These are phyloP conservation scores for Solanum dulcamara DNA, from an alignment of 257 asterid genomes.

Conservation along the genomic window DNA sequence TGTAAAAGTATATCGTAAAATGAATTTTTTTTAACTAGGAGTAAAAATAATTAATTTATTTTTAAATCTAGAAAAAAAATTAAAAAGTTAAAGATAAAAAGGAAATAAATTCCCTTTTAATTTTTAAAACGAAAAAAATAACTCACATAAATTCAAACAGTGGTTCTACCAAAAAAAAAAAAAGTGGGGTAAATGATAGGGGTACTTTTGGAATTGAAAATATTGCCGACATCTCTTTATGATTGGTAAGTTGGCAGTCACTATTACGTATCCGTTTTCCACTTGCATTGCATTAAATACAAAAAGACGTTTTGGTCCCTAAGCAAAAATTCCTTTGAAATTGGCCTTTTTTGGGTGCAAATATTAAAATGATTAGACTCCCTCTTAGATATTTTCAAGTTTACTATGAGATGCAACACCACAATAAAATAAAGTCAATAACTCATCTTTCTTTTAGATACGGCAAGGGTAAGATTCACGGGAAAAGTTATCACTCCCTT, in stretches of 20 bases:
- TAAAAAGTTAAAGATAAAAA: no score
- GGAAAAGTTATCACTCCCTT: no score
- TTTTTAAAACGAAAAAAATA: background rate
- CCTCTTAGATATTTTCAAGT: background rate
- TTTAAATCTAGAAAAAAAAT: background rate
- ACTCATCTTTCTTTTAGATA: no score
- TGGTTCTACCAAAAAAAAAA: no score
- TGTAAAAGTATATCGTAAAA: background rate
- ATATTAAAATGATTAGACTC: background rate
- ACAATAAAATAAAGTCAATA: background rate
- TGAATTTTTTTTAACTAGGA: background rate
- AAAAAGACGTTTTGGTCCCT: conserved; percentile 12
- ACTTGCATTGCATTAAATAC: background rate
- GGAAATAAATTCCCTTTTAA: background rate
- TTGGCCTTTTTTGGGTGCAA: background rate
- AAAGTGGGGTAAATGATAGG: background rate
- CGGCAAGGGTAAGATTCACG: no score
- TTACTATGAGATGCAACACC: background rate
- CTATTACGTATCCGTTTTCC: background rate
- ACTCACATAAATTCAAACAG: background rate
- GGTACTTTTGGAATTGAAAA: conserved; percentile 3
- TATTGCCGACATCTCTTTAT: background rate
- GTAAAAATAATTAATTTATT: background rate
- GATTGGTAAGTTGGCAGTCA: background rate
- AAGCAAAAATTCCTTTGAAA: background rate